Evolutionary conservation across 306 rosid genomes (phyloP), one percentile per base, ranked within the genome.

Genomic region (Quercus wislizeni): DNA sequence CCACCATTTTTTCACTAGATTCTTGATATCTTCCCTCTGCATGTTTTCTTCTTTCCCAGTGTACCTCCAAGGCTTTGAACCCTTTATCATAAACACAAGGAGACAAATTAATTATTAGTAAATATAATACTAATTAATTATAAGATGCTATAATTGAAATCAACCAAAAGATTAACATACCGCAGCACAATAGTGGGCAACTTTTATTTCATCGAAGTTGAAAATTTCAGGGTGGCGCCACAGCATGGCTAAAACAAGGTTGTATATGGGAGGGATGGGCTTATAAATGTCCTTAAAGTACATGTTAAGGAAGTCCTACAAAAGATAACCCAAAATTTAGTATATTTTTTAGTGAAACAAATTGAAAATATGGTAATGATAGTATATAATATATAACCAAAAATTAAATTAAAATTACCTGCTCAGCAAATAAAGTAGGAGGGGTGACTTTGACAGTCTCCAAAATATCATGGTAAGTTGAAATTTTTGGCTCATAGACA

Each of bases 181-280:
- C 74, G 82, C 88, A 70, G 93, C 91, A 82, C 96, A 91, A 31
- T 87, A 91, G 85, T 89, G 96, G 64, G 85, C 93, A 54, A 89
- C 96, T 74, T 89, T 87, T 30, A 86, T 81, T 31, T 87, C 77
- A 7, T 79, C 82, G 6, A 86, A 73, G 70, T 79, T 81, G 59
- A 89, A 88, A 52, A 87, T 91, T 75, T 91, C 90, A 1, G 91
- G 96, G 75, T 91, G 96, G 69, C 87, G 88, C 92, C 92, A 89
- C 14, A 91, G 59, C 85, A 79, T 87, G 68, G 96, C 92, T 61
- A 87, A 43, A 49, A 91, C 92, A 25, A 89, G 77, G 82, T 91
- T 91, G 85, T 89, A 91, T 17, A 35, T 57, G 25, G 83, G 74
- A 75, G 90, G 89, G 54, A 91, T 83, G 4, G 96, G 93, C 73